A percentile compares a stretch with the other conserved stretches of the same genome.
phyloP scores from a whole-genome alignment of 345 rosid genomes.

The Brassica nigra region DNA sequence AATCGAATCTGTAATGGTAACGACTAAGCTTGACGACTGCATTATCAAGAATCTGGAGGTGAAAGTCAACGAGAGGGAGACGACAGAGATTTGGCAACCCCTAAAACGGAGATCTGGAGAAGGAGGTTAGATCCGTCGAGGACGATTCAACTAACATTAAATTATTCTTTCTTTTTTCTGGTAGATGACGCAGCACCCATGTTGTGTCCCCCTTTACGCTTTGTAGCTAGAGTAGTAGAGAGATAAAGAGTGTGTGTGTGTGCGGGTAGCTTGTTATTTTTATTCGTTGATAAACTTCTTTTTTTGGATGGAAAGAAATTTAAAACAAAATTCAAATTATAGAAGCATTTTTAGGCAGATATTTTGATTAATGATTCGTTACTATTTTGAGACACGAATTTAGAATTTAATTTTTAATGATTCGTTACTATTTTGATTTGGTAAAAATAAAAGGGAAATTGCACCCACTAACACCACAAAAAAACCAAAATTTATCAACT shows the following conservation, averaged over 20 bases:
- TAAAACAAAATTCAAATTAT: not conserved
- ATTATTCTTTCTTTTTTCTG: not conserved
- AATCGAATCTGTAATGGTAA: not conserved
- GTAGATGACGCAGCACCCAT: conserved; percentile 4
- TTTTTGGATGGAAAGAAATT: not conserved
- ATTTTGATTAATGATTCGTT: not conserved
- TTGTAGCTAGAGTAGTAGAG: not conserved
- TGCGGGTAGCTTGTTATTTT: not conserved
- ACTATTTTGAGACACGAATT: not conserved
- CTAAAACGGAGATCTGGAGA: conserved; percentile 1
- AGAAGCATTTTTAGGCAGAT: not conserved
- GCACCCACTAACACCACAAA: no score
- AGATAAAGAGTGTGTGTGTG: not conserved
- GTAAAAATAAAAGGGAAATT: no score
- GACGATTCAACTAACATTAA: not conserved
- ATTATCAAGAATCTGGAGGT: not conserved
- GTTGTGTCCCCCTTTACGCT: not conserved
- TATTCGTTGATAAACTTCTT: not conserved
- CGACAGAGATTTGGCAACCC: not conserved
- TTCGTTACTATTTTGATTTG: not conserved
- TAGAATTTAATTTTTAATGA: not conserved
- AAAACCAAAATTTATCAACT: no score
- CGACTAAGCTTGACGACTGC: not conserved
- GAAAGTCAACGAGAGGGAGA: conserved; percentile 32
- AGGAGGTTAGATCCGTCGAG: conserved; percentile 12